phyloP scores from a whole-genome alignment of 148 eudicot species.

The Silene conica region DNA sequence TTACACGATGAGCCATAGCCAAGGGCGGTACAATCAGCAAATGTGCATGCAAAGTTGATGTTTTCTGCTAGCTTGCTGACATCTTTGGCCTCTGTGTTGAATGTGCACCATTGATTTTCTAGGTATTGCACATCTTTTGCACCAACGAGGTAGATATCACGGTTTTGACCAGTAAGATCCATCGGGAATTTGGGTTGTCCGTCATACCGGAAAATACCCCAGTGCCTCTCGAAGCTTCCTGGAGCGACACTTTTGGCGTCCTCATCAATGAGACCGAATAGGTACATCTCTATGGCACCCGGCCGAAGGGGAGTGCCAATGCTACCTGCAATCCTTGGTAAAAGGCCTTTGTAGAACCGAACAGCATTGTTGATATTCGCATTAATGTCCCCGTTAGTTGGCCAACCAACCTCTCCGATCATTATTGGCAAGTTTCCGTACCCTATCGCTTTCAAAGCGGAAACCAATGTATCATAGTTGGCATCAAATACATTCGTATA shows the following conservation, averaged over 20 bases:
- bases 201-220: slow-evolving; percentile 85
- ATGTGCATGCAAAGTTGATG: slow-evolving; percentile 56
- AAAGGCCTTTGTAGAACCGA: slow-evolving; percentile 69
- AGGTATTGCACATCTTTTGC: slow-evolving; percentile 62
- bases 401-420: slow-evolving; percentile 96
- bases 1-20: slow-evolving; percentile 77
- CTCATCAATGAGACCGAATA: slow-evolving; percentile 80
- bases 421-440: slow-evolving; percentile 47
- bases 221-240: slow-evolving; percentile 80
- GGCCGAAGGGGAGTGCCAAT: slow-evolving; percentile 82
- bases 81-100: slow-evolving; percentile 58
- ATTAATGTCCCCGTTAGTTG: slow-evolving; percentile 76
- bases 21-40: slow-evolving; percentile 75
- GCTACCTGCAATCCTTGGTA: slow-evolving; percentile 53
- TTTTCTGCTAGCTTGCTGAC: slow-evolving; percentile 50
- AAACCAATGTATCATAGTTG: slow-evolving; percentile 73
- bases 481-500: slow-evolving; percentile 92
- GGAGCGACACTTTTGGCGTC: slow-evolving; percentile 75
- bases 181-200: slow-evolving; percentile 78
- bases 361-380: slow-evolving; percentile 52
- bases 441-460: slow-evolving; percentile 56
- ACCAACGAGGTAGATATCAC: slow-evolving; percentile 41
- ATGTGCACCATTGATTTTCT: slow-evolving; percentile 57
- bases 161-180: slow-evolving; percentile 47
- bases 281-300: slow-evolving; percentile 67